These are phyloP conservation scores for Populus euphratica DNA, from an alignment of 345 rosid genomes.

Conservation along the genomic window DNA sequence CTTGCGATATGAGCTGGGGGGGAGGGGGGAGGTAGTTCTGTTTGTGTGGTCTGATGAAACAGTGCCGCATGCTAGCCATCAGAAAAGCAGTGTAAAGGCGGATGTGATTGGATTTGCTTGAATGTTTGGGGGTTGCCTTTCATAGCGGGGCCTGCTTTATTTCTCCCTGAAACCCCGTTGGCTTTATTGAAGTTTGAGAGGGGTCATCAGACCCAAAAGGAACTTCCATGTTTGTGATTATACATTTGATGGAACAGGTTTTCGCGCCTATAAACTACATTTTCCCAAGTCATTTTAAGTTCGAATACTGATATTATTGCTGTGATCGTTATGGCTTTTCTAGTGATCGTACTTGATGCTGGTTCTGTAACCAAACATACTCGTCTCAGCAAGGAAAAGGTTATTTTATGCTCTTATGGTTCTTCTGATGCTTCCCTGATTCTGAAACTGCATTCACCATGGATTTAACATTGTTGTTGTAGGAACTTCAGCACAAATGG, in stretches of 20 bases:
- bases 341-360: neutral
- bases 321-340: neutral
- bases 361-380: neutral
- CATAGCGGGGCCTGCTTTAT: constrained; percentile 15
- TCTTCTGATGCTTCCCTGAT: neutral
- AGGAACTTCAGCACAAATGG: too few relatives aligned
- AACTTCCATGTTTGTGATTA: constrained; percentile 9
- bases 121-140: constrained; percentile 34
- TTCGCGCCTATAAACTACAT: neutral
- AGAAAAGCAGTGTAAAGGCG: constrained; percentile 23
- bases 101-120: constrained; percentile 46
- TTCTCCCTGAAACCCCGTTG: constrained; percentile 10
- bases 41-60: constrained; percentile 41
- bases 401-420: neutral
- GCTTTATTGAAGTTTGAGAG: constrained; percentile 7
- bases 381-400: neutral
- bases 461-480: neutral
- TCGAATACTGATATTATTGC: neutral
- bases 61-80: constrained; percentile 33
- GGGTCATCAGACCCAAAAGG: constrained; percentile 22
- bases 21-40: neutral
- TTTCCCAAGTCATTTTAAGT: neutral
- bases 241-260: neutral
- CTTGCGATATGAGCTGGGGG: constrained; percentile 1
- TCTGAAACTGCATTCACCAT: neutral